These are phyloP conservation scores for Ceratobasidium papillatum DNA, from an alignment of 1,284 basidiomycete species.

Conservation along the genomic window DNA sequence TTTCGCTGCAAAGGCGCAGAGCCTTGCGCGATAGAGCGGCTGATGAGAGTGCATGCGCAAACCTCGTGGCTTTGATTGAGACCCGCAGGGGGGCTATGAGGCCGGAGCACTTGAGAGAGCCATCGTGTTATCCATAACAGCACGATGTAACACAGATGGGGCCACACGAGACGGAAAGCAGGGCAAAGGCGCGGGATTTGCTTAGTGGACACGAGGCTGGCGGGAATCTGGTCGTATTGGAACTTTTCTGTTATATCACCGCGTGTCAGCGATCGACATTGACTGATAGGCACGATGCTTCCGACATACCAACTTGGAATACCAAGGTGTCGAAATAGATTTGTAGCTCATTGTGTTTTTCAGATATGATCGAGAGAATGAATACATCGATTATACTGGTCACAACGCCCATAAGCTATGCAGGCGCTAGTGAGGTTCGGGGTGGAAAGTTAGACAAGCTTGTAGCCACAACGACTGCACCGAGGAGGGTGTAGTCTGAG, in stretches of 20 bases:
- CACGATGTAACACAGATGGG: neutral
- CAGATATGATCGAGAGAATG: neutral
- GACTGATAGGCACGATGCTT: neutral
- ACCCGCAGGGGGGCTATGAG: too few relatives aligned
- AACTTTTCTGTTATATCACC: too few relatives aligned
- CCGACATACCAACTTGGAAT: neutral
- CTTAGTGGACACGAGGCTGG: neutral
- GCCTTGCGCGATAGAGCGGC: neutral
- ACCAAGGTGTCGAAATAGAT: neutral
- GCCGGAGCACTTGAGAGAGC: too few relatives aligned
- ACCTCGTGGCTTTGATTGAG: neutral
- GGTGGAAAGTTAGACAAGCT: too few relatives aligned
- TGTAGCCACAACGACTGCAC: too few relatives aligned
- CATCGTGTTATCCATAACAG: neutral
- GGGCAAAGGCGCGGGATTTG: neutral
- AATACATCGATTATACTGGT: neutral
- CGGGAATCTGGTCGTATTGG: too few relatives aligned
- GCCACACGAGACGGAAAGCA: neutral
- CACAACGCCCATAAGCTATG: neutral
- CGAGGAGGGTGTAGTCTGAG: too few relatives aligned
- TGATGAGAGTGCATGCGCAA: neutral
- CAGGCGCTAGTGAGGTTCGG: too few relatives aligned
- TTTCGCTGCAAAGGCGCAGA: neutral
- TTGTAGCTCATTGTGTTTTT: neutral
- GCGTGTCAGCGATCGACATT: neutral